Evolutionary conservation across 768 basidiomycete genomes (phyloP).

Genomic region (Cystofilobasidium macerans): DNA sequence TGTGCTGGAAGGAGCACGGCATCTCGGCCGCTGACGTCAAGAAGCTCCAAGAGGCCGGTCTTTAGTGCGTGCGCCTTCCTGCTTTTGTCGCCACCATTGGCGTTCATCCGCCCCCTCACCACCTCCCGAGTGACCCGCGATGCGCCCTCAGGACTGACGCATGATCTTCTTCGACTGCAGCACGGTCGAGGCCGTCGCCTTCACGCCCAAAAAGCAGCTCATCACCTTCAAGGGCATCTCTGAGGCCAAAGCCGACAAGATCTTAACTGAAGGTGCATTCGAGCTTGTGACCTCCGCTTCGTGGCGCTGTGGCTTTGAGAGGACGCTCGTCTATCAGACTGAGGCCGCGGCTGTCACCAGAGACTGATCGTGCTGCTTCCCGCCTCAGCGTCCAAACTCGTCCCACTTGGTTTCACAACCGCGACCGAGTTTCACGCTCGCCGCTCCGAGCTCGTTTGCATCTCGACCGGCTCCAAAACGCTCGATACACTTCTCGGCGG

Average conservation of each 20-base stretch:
- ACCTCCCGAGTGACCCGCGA: neutral
- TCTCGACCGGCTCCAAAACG: conserved; percentile 92
- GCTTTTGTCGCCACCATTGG: neutral
- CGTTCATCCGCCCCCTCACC: neutral
- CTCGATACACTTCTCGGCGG: conserved; percentile 91
- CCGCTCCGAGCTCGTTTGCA: conserved; percentile 85
- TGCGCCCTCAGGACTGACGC: neutral
- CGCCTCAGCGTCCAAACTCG: conserved; percentile 90
- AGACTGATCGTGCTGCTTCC: no score
- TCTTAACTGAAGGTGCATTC: conserved; percentile 68
- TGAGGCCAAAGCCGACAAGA: conserved; percentile 94
- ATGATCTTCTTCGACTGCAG: neutral
- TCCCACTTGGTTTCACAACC: conserved; percentile 94
- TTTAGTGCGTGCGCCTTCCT: conserved; percentile 41
- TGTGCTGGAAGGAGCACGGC: conserved; percentile 58
- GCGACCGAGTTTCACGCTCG: conserved; percentile 95
- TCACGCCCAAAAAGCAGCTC: conserved; percentile 86
- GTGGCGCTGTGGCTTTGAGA: neutral
- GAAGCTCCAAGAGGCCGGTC: conserved; percentile 83
- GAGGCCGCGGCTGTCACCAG: no score
- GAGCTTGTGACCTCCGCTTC: neutral
- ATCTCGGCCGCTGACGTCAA: conserved; percentile 84
- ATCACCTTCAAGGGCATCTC: conserved; percentile 91
- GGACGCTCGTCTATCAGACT: no score
- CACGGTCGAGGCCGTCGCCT: conserved; percentile 91